Base-by-base conservation (phyloP, 805 yeast genomes). In the Candida yuanshanica region DNA sequence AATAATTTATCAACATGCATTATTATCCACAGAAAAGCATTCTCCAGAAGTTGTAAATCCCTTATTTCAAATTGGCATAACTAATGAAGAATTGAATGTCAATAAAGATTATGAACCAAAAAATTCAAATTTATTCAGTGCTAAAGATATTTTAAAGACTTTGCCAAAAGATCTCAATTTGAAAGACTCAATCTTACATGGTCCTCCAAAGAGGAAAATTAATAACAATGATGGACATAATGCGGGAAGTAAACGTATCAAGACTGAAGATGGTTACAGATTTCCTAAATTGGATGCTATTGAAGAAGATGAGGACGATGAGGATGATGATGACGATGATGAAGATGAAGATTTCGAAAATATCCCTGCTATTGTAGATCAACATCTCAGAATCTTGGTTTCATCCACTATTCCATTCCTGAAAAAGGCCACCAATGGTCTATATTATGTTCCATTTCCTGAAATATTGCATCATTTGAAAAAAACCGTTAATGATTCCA, bases 371-470 rank as follows among this genome's bases (percentile, higher is more conserved):
- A 48, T 70, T 10, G 65, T 83, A 10, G 77, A 70, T 38, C 72
- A 77, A 37, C 98, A 93, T 60, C 64, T 91, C 50, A 79, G 77
- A 53, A 65, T 90, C 10, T 68, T 91, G 25, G 64, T 83, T 1
- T 63, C 69, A 2, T 70, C 76, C 13, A 47, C 74, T 2, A 62
- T 78, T 2, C 81, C 83, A 24, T 88, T 91, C 49, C 56, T 91
- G 36, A 60, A 66, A 45, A 82, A 79, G 59, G 48, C 72, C 51
- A 68, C 66, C 64, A 77, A 68, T 66, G 83, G 75, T 49, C 59
- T 64, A 1, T 85, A 69, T 54, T 75, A 77, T 46, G 72, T 84
- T 16, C 93, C 93, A 35, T 81, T 70, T 58, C 65, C 75, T 2
- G 67, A 70, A 26, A 51, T 85, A 17, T 59, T 66, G 25, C 68